Base-by-base conservation (phyloP, 139 green algal genomes). In the Nannochloris sp. region DNA sequence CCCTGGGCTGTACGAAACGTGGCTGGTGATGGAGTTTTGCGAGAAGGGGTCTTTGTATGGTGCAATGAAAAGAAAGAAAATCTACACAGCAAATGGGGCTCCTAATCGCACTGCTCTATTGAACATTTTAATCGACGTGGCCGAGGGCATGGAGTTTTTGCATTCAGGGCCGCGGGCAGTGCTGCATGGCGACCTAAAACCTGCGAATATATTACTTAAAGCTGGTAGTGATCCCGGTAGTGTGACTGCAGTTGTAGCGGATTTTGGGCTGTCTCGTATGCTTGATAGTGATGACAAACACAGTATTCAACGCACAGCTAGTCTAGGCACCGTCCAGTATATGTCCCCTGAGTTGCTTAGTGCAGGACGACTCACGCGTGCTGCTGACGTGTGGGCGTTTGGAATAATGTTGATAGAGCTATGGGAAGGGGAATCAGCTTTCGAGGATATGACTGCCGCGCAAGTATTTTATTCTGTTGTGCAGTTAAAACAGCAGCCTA, bases 211-310 rank as follows among this genome's bases (percentile, higher is more conserved):
- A 27, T n/a, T 68, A 38, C 61, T 68, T 27, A 60, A 45, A 15
- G 45, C 54, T 19, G 54, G 36, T n/a, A 31, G 61, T 14, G 25
- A 58, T 56, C 6, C 34, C 30, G 48, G 25, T 19, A 57, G 24
- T 10, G 37, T 47, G 19, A 15, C 29, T 14, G 42, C 42, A 23
- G 32, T 39, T 8, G n/a, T 68, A n/a, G 45, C 45, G 2, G 61
- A 68, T 27, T 68, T 68, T 61, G 61, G 61, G n/a, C 44, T 60
- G 15, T 53, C 33, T n/a, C 47, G 45, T 10, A 62, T 65, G 32
- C 58, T 65, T 15, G 42, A 30, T 1, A 12, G 39, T 13, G n/a
- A n/a, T n/a, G 29, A 8, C 10, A 7, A 45, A 9, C 25, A 27
- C 14, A 61, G 23, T 42, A 29, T 60, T 14, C 51, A 62, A 14